Evolutionary conservation across 148 eudicot species (phyloP), one percentile per base, ranked within the genome.

Genomic region (Fagopyrum homotropicum): DNA sequence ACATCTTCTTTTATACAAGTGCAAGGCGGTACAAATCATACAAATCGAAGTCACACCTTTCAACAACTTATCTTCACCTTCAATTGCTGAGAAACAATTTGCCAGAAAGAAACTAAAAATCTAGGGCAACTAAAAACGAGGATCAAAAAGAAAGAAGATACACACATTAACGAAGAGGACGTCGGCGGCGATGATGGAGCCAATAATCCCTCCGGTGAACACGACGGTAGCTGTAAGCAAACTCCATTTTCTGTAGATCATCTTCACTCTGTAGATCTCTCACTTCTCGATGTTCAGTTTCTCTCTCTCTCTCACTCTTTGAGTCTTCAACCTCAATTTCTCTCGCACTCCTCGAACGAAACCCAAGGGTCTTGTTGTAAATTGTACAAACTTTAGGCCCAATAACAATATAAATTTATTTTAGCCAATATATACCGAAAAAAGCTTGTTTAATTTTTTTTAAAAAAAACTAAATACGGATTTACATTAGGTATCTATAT

Each of bases 191-290:
- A 81, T 82, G 9, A 83, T 82, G 30, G 90, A 26, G 51, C 80
- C 92, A 50, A 85, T 72, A 47, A 89, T 69, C 10, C 82, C 83
- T 46, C 88, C 90, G 57, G 83, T 35, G 35, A 86, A 73, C 22
- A 79, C 84, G 40, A 78, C 80, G 40, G 97, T 87, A 15, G 84
- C 84, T 29, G 88, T 88, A 14, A 91, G 79, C 79, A 91, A 77
- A 85, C 92, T 91, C 93, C 97, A 91, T 76, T 80, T 91, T 75
- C 97, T 77, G 90, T 88, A 82, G 29, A 91, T 91, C 97, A 91
- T 91, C 72, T 22, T 83, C 75, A 11, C 9, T 9, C 35, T 22
- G 66, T 22, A 10, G 66, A 60, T 60, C 66, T 26, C 66, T 60
- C 35, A 1, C 35, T 30, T 30, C 14, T 26, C 66, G 66, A 60